Conservation (phyloP, 306 rosid genomes). For the Senna siamea region DNA sequence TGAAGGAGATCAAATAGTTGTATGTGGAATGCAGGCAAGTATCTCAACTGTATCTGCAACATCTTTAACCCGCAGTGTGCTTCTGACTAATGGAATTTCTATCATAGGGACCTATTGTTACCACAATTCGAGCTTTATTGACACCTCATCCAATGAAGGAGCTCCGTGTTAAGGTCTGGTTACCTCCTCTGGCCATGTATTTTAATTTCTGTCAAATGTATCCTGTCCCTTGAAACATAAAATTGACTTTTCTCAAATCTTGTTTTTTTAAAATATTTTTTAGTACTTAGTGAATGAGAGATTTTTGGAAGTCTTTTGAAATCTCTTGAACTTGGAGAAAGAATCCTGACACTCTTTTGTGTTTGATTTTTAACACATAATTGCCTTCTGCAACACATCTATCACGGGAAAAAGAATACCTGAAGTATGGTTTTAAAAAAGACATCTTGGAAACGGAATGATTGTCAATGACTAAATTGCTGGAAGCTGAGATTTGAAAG, state of each 20-base stretch:
- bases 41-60: constrained; percentile 26
- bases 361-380: background rate
- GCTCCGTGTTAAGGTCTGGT: constrained; percentile 85
- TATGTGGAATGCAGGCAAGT: constrained; percentile 93
- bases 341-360: background rate
- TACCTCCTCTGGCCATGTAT: constrained; percentile 13
- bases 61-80: background rate
- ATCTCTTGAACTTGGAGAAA: background rate
- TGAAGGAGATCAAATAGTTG: constrained; percentile 98
- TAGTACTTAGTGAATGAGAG: background rate
- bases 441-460: background rate
- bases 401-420: background rate
- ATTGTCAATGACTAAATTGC: background rate
- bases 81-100: constrained; percentile 30
- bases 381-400: background rate
- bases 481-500: background rate
- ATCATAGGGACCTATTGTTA: constrained; percentile 82
- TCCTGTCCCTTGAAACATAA: constrained; percentile 21
- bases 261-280: background rate
- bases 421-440: background rate
- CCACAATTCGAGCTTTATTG: constrained; percentile 88
- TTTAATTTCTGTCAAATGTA: background rate
- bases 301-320: constrained; percentile 10
- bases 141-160: constrained; percentile 99
- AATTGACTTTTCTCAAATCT: background rate